Evolutionary conservation across 805 yeast species (phyloP).

Genomic region (Starmerella roubikii): DNA sequence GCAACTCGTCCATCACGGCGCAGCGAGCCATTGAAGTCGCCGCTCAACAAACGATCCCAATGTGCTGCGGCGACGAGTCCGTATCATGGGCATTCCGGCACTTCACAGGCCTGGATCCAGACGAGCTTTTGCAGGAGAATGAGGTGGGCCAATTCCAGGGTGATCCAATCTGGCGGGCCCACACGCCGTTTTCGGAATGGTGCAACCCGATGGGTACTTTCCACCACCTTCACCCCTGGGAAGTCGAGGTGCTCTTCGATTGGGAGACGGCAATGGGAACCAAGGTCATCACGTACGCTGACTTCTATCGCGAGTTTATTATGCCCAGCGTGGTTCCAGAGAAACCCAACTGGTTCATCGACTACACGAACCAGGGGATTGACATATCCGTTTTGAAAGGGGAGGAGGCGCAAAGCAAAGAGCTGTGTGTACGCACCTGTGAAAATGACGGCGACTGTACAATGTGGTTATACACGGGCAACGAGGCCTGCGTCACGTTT

Average conservation of each 20-base stretch:
- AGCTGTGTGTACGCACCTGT: constrained; percentile 16
- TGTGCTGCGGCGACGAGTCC: constrained; percentile 29
- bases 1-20: constrained; percentile 8
- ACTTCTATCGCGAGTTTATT: constrained; percentile 25
- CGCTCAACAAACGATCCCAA: constrained; percentile 15
- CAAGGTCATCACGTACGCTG: constrained; percentile 19
- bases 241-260: constrained; percentile 25
- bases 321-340: constrained; percentile 22
- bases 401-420: constrained; percentile 6
- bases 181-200: constrained; percentile 15
- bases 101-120: no score
- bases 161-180: constrained; percentile 18
- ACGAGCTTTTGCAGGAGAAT: constrained; percentile 14
- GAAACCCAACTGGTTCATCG: constrained; percentile 19
- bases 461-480: constrained; percentile 12
- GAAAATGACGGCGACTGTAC: constrained; percentile 14
- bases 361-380: no score
- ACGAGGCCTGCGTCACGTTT: constrained; percentile 11
- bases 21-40: constrained; percentile 12
- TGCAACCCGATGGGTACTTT: constrained; percentile 25
- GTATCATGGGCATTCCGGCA: constrained; percentile 21
- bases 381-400: no score
- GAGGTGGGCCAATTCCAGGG: constrained; percentile 24
- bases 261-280: constrained; percentile 5
- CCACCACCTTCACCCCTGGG: constrained; percentile 25